Evolutionary conservation across 306 rosid species (phyloP).

Genomic region (Lupinus albus): DNA sequence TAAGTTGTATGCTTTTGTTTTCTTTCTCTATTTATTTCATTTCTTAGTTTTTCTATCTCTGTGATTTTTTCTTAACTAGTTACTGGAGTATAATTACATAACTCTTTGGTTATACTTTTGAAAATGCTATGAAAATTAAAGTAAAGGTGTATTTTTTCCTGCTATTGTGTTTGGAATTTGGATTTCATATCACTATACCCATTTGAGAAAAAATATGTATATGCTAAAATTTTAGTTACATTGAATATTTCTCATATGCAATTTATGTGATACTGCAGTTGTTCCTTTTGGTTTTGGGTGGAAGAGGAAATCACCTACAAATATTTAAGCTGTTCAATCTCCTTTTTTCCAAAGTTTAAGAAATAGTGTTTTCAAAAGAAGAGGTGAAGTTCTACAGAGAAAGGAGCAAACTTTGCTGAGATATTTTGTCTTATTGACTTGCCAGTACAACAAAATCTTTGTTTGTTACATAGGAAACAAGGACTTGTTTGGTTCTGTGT

Average conservation of each 20-base stretch:
- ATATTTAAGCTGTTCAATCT: constrained; percentile 31
- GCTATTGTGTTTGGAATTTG: constrained; percentile 16
- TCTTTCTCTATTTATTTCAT: background rate
- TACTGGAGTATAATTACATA: background rate
- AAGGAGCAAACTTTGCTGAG: constrained; percentile 28
- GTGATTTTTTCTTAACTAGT: constrained; percentile 41
- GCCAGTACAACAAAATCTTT: constrained; percentile 30
- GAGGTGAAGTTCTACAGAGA: constrained; percentile 40
- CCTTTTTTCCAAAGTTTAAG: constrained; percentile 16
- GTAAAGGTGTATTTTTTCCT: background rate
- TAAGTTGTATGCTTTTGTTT: constrained; percentile 37
- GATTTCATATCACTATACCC: too few relatives aligned
- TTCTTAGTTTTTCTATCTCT: constrained; percentile 26
- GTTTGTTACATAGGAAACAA: constrained; percentile 29
- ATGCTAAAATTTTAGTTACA: constrained; percentile 3
- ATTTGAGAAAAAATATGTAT: background rate
- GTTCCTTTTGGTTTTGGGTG: constrained; percentile 10
- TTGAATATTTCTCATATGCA: constrained; percentile 30
- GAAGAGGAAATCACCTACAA: constrained; percentile 41
- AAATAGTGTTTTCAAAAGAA: constrained; percentile 33
- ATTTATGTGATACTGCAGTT: constrained; percentile 36
- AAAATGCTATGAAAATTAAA: constrained; percentile 36
- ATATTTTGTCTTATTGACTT: constrained; percentile 41
- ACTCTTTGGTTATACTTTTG: constrained; percentile 33
- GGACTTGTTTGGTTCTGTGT: constrained; percentile 27